Evolutionary conservation across 805 yeast species (phyloP).

Genomic region (Metschnikowia koreensis): DNA sequence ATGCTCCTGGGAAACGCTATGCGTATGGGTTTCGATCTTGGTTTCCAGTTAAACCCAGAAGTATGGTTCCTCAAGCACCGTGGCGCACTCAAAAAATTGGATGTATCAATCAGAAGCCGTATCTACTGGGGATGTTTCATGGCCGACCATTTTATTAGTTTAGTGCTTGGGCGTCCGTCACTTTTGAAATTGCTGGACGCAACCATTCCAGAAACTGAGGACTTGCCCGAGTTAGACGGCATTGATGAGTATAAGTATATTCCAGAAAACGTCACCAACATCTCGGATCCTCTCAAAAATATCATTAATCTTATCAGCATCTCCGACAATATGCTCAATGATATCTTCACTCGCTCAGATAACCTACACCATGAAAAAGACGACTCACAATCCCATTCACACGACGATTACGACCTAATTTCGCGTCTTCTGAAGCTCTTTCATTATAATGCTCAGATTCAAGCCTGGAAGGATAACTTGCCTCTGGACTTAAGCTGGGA

Average conservation of each 20-base stretch:
- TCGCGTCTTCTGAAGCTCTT: slow-evolving; percentile 38
- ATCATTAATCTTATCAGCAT: slow-evolving; percentile 43
- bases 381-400: slow-evolving; percentile 8
- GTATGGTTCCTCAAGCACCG: slow-evolving; percentile 50
- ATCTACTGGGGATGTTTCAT: slow-evolving; percentile 67
- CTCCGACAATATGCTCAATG: slow-evolving; percentile 45
- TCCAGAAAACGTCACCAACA: slow-evolving; percentile 30
- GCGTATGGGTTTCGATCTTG: slow-evolving; percentile 63
- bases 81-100: slow-evolving; percentile 45
- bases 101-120: slow-evolving; percentile 55
- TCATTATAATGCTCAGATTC: slow-evolving; percentile 50
- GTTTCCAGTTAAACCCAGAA: slow-evolving; percentile 60
- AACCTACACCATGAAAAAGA: slow-evolving; percentile 21
- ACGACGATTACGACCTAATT: slow-evolving; percentile 42
- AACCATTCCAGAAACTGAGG: slow-evolving; percentile 57
- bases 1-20: slow-evolving; percentile 60
- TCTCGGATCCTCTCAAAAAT: slow-evolving; percentile 43
- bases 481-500: slow-evolving; percentile 54
- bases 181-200: slow-evolving; percentile 55
- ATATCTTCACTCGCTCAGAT: slow-evolving; percentile 42
- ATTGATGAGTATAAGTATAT: slow-evolving; percentile 55
- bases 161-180: slow-evolving; percentile 59
- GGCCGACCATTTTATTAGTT: slow-evolving; percentile 62
- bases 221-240: slow-evolving; percentile 59
- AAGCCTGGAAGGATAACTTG: slow-evolving; percentile 49